phyloP scores from a whole-genome alignment of 2,329 filamentous ascomycete genomes.

The Ascochyta rabiei region DNA sequence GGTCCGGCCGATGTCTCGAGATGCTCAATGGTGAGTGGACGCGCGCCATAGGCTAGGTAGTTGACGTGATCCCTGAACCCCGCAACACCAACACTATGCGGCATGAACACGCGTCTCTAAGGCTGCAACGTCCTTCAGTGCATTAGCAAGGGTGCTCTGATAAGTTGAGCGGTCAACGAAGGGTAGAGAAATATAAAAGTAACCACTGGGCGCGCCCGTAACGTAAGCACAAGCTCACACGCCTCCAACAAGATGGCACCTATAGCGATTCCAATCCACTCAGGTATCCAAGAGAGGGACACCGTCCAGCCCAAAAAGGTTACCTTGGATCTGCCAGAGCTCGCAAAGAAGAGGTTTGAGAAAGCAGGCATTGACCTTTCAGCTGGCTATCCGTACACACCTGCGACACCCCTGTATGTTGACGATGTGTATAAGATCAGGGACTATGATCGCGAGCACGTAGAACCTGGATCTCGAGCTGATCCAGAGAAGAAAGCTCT shows the following conservation, averaged over 20 bases:
- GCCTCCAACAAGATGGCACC: slow-evolving; percentile 57
- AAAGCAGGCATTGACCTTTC: slow-evolving; percentile 74
- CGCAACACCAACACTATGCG: slow-evolving; percentile 34
- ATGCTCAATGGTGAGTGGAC: slow-evolving; percentile 29
- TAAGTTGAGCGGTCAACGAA: slow-evolving; percentile 7
- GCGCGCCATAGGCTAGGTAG: slow-evolving; percentile 39
- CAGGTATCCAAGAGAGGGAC: slow-evolving; percentile 63
- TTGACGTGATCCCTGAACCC: slow-evolving; percentile 45
- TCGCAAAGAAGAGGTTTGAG: slow-evolving; percentile 64
- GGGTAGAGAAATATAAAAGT: slow-evolving; percentile 22
- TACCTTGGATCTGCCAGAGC: slow-evolving; percentile 64
- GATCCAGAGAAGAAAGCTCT: slow-evolving; percentile 52
- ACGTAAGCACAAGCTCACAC: slow-evolving; percentile 1
- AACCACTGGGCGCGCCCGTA: not conserved
- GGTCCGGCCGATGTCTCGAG: slow-evolving; percentile 23
- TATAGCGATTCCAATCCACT: slow-evolving; percentile 58
- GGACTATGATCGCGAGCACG: slow-evolving; percentile 48
- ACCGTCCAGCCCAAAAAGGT: slow-evolving; percentile 68
- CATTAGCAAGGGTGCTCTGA: slow-evolving; percentile 22
- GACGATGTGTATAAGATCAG: slow-evolving; percentile 73
- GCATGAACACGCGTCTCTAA: slow-evolving; percentile 12
- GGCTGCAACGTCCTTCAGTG: slow-evolving; percentile 6
- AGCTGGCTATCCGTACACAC: slow-evolving; percentile 73
- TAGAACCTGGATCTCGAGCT: slow-evolving; percentile 57
- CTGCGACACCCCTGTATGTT: slow-evolving; percentile 69